Percentiles rank a stretch among this genome's conserved stretches.
Evolutionary conservation across 345 rosid genomes (phyloP).

Genomic region (Lumnitzera littorea): DNA sequence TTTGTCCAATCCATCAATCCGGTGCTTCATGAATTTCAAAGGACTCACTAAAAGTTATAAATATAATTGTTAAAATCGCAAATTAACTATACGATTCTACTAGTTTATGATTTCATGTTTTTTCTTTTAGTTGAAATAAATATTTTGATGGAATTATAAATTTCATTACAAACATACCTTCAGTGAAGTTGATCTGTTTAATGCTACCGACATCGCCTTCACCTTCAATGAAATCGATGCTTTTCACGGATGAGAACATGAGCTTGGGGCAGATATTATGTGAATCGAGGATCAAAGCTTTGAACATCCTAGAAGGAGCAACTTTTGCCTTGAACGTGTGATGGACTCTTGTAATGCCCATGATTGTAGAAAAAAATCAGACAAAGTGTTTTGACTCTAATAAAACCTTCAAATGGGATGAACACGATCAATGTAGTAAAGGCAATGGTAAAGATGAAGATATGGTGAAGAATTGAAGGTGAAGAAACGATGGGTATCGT

Average conservation of each 20-base stretch:
- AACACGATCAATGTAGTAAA: no score
- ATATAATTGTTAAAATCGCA: background rate
- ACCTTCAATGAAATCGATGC: conserved; percentile 26
- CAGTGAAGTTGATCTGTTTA: conserved; percentile 33
- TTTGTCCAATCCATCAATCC: conserved; percentile 32
- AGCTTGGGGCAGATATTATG: conserved; percentile 33
- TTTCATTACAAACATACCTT: conserved; percentile 13
- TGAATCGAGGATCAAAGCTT: conserved; percentile 36
- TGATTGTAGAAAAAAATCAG: background rate
- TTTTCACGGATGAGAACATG: conserved; percentile 31
- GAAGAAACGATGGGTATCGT: no score
- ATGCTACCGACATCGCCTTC: conserved; percentile 33
- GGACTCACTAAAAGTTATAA: conserved; percentile 15
- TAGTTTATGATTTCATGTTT: no score
- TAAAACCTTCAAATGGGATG: no score
- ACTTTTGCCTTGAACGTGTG: conserved; percentile 23
- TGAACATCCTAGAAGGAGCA: conserved; percentile 31
- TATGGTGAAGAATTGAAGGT: no score
- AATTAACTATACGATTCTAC: background rate
- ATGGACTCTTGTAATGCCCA: conserved; percentile 19
- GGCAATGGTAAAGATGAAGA: no score
- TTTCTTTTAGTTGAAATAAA: no score
- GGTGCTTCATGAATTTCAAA: conserved; percentile 22
- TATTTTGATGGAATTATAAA: no score
- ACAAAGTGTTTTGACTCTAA: no score